These are phyloP conservation scores for Paecilomyces niveus DNA, from an alignment of 2,329 filamentous ascomycete genomes.

Conservation along the genomic window DNA sequence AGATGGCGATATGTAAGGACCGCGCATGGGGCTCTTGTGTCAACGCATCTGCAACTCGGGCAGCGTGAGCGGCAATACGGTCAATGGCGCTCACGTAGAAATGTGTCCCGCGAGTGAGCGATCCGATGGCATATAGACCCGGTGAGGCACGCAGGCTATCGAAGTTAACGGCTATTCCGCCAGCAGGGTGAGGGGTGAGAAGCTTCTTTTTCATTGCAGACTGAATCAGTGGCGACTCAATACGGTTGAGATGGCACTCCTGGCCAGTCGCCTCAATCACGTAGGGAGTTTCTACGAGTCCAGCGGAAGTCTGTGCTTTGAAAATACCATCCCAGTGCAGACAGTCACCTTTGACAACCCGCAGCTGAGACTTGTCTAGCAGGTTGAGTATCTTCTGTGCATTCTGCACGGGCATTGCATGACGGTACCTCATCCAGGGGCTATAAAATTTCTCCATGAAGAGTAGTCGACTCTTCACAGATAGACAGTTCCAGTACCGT, in stretches of 20 bases:
- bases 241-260: constrained; percentile 3
- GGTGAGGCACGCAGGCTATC: constrained; percentile 3
- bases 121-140: constrained; percentile 4
- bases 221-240: constrained; percentile 4
- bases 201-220: constrained; percentile 4
- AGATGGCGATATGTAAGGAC: constrained; percentile 4
- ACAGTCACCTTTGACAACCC: constrained; percentile 2
- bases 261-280: constrained; percentile 7
- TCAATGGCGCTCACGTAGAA: constrained; percentile 7
- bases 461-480: constrained; percentile 1
- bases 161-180: constrained; percentile 6
- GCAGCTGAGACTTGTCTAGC: constrained; percentile 3
- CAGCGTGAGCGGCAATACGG: constrained; percentile 5
- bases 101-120: constrained; percentile 5
- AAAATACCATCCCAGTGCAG: constrained; percentile 4
- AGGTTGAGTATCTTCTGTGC: constrained; percentile 3
- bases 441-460: constrained; percentile 7
- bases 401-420: constrained; percentile 6
- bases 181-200: constrained; percentile 3
- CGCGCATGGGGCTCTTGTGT: constrained; percentile 1
- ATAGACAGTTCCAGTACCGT: constrained; percentile 5
- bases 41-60: constrained; percentile 6
- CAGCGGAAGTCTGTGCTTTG: constrained; percentile 1
- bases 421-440: constrained; percentile 7
- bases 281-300: constrained; percentile 3